These are phyloP conservation scores for Arthrinium puccinioides DNA, from an alignment of 2,329 filamentous ascomycete genomes.

Conservation along the genomic window DNA sequence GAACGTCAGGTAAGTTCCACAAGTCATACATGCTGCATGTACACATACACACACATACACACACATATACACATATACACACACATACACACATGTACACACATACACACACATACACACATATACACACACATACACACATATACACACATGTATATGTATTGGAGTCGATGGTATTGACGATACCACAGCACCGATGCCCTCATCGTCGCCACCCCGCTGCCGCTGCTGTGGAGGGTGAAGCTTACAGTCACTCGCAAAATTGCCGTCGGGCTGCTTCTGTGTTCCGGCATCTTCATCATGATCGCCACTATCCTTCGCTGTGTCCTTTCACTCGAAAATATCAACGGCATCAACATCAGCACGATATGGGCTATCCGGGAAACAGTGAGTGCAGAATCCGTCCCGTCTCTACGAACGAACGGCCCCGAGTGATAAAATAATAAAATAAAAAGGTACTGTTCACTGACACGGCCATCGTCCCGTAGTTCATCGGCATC, in stretches of 20 bases:
- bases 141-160: background rate
- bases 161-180: background rate
- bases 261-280: slow-evolving; percentile 27
- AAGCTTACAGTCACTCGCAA: slow-evolving; percentile 29
- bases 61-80: too few relatives aligned
- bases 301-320: slow-evolving; percentile 33
- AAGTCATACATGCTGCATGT: too few relatives aligned
- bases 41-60: background rate
- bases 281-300: slow-evolving; percentile 36
- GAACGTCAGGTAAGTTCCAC: background rate
- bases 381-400: slow-evolving; percentile 25
- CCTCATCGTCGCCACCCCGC: slow-evolving; percentile 29
- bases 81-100: too few relatives aligned
- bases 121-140: too few relatives aligned
- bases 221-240: slow-evolving; percentile 32
- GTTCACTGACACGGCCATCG: slow-evolving; percentile 1
- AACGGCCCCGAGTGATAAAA: background rate
- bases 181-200: slow-evolving; percentile 27
- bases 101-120: too few relatives aligned
- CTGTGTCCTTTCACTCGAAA: slow-evolving; percentile 28
- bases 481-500: slow-evolving; percentile 32
- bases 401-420: background rate
- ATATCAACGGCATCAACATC: slow-evolving; percentile 27
- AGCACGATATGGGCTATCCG: slow-evolving; percentile 35
- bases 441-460: too few relatives aligned